Conservation (phyloP, 257 asterid species). For the Solanum etuberosum region DNA sequence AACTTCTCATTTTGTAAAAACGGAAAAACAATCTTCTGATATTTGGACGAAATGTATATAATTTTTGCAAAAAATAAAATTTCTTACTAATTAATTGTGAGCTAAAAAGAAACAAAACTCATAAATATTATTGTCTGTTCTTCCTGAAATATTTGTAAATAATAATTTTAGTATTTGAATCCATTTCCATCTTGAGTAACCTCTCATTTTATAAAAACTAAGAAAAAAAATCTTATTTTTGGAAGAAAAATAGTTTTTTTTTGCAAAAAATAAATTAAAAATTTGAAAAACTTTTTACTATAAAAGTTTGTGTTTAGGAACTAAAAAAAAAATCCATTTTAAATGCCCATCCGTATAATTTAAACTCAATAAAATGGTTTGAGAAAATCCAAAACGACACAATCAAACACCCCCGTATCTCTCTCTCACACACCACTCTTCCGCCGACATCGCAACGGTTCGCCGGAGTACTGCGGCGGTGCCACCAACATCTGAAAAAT, state of each 20-base stretch:
- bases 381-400: background rate
- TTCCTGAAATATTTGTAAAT: background rate
- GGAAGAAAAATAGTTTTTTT: too few species aligned
- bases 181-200: background rate
- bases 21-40: background rate
- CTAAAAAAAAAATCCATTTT: background rate
- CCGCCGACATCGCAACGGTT: conserved; percentile 30
- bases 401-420: conserved; percentile 1
- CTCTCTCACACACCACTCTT: background rate
- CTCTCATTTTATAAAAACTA: background rate
- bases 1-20: background rate
- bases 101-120: background rate
- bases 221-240: background rate
- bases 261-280: too few species aligned
- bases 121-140: background rate
- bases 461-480: conserved; percentile 21
- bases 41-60: background rate
- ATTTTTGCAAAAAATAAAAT: background rate
- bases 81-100: too few species aligned
- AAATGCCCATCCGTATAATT: background rate
- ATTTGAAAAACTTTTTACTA: too few species aligned
- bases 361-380: background rate
- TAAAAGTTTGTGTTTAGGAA: too few species aligned
- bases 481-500: background rate
- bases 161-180: background rate